Conservation (phyloP, 208 protist species). For the Strigomonas galati region DNA sequence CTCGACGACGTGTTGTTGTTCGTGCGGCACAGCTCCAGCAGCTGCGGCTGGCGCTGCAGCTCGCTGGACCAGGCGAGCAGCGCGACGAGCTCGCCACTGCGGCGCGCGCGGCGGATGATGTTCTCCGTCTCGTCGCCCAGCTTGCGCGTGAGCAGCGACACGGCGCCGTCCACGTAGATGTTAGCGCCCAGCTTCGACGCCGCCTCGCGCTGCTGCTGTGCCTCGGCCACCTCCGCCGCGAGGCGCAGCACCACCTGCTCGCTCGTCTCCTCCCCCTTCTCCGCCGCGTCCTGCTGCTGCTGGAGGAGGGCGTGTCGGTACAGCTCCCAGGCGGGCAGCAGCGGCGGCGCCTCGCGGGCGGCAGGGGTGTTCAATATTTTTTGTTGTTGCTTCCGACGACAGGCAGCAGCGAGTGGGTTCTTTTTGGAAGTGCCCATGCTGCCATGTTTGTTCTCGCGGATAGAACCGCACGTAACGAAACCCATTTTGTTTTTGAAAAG, state of each 20-base stretch:
- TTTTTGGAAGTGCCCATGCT: constrained; percentile 79
- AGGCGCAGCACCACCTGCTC: constrained; percentile 5
- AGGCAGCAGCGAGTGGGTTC: constrained; percentile 63
- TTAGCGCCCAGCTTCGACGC: neutral
- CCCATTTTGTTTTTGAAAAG: constrained; percentile 40
- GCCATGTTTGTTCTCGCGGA: constrained; percentile 69
- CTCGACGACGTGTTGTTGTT: constrained; percentile 44
- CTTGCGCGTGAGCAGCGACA: constrained; percentile 66
- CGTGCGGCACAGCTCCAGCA: constrained; percentile 54
- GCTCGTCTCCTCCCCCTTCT: neutral
- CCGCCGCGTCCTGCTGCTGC: neutral
- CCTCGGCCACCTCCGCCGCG: neutral
- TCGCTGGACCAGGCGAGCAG: constrained; percentile 71
- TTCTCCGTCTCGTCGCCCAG: constrained; percentile 44
- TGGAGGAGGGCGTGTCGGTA: neutral
- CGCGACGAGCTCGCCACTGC: constrained; percentile 40
- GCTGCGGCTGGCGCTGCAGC: constrained; percentile 57
- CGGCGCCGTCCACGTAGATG: constrained; percentile 43
- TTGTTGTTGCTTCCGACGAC: constrained; percentile 34
- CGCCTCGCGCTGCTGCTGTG: neutral
- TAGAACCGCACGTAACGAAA: constrained; percentile 81
- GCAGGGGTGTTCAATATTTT: constrained; percentile 21
- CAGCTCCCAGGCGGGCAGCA: constrained; percentile 21
- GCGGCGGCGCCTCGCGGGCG: constrained; percentile 20
- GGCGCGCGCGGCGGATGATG: constrained; percentile 46